These are phyloP conservation scores for peach (Prunus persica) DNA, from an alignment of 306 rosid species.

Conservation along the genomic window Prunus_persica_NCBIv2 NC_034013.1:15725001-15725500, in stretches of 20 bases:
- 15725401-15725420: slow-evolving; percentile 21
- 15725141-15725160: slow-evolving; percentile 17
- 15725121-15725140: slow-evolving; percentile 19
- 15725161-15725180: slow-evolving; percentile 7
- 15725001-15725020: slow-evolving; percentile 7
- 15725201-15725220: slow-evolving; percentile 21
- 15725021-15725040: slow-evolving; percentile 11
- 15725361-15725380: slow-evolving; percentile 22
- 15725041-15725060: slow-evolving; percentile 17
- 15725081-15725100: slow-evolving; percentile 23
- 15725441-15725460: slow-evolving; percentile 8
- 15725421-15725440: slow-evolving; percentile 14
- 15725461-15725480: slow-evolving; percentile 13
- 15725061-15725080: slow-evolving; percentile 1
- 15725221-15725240: neutral
- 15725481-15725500: slow-evolving; percentile 8
- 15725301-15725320: slow-evolving; percentile 16
- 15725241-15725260: slow-evolving; percentile 28
- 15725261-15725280: slow-evolving; percentile 11
- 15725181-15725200: slow-evolving; percentile 14
- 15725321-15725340: slow-evolving; percentile 8
- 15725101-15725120: slow-evolving; percentile 27
- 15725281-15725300: slow-evolving; percentile 17
- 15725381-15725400: slow-evolving; percentile 4
- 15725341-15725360: slow-evolving; percentile 19